These are phyloP conservation scores for Corchorus capsularis DNA, from an alignment of 345 rosid genomes.

Conservation along the genomic window DNA sequence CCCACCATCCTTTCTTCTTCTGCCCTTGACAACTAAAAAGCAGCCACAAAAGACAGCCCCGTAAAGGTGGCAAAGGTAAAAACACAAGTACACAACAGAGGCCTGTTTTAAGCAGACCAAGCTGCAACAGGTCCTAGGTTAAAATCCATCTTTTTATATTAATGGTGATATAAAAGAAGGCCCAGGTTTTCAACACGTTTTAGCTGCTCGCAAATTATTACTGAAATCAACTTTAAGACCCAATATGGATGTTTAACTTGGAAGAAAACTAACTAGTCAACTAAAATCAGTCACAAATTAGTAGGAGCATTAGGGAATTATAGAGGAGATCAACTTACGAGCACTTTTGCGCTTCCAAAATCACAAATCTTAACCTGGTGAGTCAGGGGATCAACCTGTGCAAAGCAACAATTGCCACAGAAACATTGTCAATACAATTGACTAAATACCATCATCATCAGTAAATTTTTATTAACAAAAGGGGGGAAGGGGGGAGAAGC, in stretches of 20 bases:
- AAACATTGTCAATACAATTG: neutral
- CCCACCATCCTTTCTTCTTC: neutral
- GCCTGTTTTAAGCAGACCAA: neutral
- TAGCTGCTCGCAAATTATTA: neutral
- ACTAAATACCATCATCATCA: neutral
- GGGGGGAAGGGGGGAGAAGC: constrained; percentile 8
- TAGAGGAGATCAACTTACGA: constrained; percentile 41
- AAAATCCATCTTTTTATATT: neutral
- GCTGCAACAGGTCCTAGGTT: neutral
- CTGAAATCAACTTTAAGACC: neutral
- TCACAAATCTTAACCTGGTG: constrained; percentile 77
- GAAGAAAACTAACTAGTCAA: neutral
- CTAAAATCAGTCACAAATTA: neutral
- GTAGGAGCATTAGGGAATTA: neutral
- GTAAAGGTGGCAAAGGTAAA: neutral
- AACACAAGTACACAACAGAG: neutral
- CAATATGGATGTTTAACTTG: neutral
- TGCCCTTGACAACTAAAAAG: neutral
- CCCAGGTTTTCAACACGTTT: neutral
- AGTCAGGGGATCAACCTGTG: constrained; percentile 90
- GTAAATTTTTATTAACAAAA: too few relatives aligned
- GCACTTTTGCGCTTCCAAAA: constrained; percentile 93
- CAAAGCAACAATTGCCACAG: constrained; percentile 25
- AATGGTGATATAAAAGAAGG: neutral
- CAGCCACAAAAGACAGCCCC: neutral